A percentile compares a stretch with the other conserved stretches of the same genome.
phyloP scores from a whole-genome alignment of 768 basidiomycete species.

The Kockovaella imperatae region DNA sequence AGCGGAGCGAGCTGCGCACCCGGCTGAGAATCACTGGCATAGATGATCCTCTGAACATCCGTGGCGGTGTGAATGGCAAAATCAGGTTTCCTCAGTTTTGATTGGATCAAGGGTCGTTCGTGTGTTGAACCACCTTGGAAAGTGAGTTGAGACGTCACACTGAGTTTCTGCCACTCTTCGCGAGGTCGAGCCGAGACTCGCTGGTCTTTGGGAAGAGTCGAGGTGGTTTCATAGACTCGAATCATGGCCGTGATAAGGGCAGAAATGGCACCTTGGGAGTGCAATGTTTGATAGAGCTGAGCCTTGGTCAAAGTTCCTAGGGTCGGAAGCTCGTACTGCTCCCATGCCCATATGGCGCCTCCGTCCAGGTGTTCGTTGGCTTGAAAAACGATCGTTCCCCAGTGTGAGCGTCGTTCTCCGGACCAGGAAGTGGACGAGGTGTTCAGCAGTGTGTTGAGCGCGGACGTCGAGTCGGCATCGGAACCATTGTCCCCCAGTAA shows the following conservation, averaged over 20 bases:
- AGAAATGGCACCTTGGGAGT: slow-evolving; percentile 22
- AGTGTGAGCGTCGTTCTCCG: slow-evolving; percentile 17
- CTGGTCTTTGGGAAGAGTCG: neutral
- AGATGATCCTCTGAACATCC: slow-evolving; percentile 21
- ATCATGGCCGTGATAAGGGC: slow-evolving; percentile 26
- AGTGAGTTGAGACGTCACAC: slow-evolving; percentile 6
- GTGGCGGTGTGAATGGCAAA: slow-evolving; percentile 21
- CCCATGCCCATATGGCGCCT: slow-evolving; percentile 40
- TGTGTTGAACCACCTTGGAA: slow-evolving; percentile 22
- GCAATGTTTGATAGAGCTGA: slow-evolving; percentile 28
- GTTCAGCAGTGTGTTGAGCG: slow-evolving; percentile 13
- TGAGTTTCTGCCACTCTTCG: slow-evolving; percentile 13
- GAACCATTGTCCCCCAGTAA: slow-evolving; percentile 32
- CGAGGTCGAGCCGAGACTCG: slow-evolving; percentile 1
- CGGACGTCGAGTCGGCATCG: slow-evolving; percentile 12
- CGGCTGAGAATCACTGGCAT: slow-evolving; percentile 35
- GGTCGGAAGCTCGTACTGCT: slow-evolving; percentile 26
- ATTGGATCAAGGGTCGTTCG: slow-evolving; percentile 29
- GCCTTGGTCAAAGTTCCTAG: slow-evolving; percentile 29
- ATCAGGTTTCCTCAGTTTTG: slow-evolving; percentile 19
- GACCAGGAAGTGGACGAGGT: slow-evolving; percentile 1
- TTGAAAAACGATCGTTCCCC: slow-evolving; percentile 38
- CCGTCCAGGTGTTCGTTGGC: slow-evolving; percentile 37
- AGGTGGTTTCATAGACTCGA: slow-evolving; percentile 15
- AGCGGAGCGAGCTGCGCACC: slow-evolving; percentile 25